phyloP scores from a whole-genome alignment of 2,329 filamentous ascomycete genomes.

The Fusarium concolor region DNA sequence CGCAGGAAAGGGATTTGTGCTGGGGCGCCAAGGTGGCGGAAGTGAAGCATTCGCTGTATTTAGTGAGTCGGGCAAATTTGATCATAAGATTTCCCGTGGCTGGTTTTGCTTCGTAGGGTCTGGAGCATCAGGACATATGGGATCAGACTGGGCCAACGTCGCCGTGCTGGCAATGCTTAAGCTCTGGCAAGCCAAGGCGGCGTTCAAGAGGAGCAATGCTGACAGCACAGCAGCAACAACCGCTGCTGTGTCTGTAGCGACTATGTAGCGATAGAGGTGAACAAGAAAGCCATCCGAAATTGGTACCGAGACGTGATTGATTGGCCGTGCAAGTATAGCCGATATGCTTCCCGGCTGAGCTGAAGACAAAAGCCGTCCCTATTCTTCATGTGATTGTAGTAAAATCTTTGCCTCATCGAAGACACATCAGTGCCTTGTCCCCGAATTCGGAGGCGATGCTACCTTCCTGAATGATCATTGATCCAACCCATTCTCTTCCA shows the following conservation, averaged over 20 bases:
- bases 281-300: background rate
- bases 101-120: too few species aligned
- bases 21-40: background rate
- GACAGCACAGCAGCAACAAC: background rate
- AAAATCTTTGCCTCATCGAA: conserved; percentile 58
- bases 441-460: conserved; percentile 80
- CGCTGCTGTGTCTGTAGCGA: background rate
- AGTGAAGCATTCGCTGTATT: too few species aligned
- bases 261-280: background rate
- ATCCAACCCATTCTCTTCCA: conserved; percentile 81
- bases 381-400: background rate
- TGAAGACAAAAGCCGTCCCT: background rate
- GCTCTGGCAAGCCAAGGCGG: conserved; percentile 8
- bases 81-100: too few species aligned
- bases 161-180: conserved; percentile 14
- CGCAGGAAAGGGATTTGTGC: conserved; percentile 2
- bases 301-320: background rate
- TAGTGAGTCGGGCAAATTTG: too few species aligned
- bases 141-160: background rate
- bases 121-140: background rate
- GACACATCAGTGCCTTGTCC: conserved; percentile 81
- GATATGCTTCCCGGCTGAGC: background rate
- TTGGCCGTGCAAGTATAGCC: background rate
- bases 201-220: background rate
- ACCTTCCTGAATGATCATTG: conserved; percentile 79